Evolutionary conservation across 2,329 filamentous ascomycete species (phyloP).

Genomic region (Magnaporthales sp.): DNA sequence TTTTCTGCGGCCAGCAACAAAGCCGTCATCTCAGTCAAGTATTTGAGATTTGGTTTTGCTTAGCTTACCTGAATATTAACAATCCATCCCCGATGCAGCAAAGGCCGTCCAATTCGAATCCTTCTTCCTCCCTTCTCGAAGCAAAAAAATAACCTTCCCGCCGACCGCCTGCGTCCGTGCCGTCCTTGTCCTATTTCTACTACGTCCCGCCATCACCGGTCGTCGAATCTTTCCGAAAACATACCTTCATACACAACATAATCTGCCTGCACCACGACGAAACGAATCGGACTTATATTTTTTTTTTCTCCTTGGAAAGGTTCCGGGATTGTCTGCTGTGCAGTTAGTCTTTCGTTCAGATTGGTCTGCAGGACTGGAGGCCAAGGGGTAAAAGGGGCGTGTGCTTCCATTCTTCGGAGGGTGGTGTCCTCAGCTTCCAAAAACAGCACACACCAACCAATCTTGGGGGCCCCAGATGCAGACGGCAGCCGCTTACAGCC

Average conservation of each 20-base stretch:
- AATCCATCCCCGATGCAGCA: not conserved
- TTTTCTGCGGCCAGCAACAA: not conserved
- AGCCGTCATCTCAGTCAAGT: not conserved
- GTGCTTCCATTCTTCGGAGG: not conserved
- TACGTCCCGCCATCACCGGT: not conserved
- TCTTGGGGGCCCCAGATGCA: not conserved
- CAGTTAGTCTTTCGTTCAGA: not conserved
- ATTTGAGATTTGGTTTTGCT: not conserved
- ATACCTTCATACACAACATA: not conserved
- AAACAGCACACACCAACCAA: conserved; percentile 1
- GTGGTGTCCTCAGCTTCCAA: not conserved
- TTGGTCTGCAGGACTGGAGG: not conserved
- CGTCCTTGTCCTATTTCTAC: not conserved
- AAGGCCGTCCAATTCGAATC: not conserved
- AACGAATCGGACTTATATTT: not conserved
- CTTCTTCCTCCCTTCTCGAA: not conserved
- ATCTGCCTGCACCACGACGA: too few species aligned
- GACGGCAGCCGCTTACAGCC: not conserved
- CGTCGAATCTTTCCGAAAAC: not conserved
- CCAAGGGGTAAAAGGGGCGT: not conserved
- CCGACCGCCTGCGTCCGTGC: not conserved
- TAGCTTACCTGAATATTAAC: not conserved
- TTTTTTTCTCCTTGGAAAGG: not conserved
- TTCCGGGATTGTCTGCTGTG: not conserved
- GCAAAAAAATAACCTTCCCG: not conserved